Percentiles rank a stretch among this genome's conserved stretches.
These are phyloP conservation scores for Mucor irregularis DNA, from an alignment of 371 early-diverging fungal species.

Conservation along the genomic window DNA sequence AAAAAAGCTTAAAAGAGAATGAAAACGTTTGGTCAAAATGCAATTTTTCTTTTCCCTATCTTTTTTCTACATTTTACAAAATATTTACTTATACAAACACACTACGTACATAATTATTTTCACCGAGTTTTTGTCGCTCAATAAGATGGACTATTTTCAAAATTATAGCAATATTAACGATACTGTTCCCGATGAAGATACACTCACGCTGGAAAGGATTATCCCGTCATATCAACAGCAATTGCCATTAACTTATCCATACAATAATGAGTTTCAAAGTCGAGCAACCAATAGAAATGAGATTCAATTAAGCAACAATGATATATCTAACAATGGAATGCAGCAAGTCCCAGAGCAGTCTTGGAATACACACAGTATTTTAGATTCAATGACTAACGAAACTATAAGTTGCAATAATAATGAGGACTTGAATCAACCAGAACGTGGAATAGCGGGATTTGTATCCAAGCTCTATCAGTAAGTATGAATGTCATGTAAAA, in stretches of 20 bases:
- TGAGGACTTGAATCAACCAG: constrained; percentile 13
- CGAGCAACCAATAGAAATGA: too few species aligned
- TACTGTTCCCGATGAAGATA: too few species aligned
- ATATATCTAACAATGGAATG: neutral
- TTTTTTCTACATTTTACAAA: constrained; percentile 2
- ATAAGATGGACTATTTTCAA: too few species aligned
- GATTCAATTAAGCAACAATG: too few species aligned
- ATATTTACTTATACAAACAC: too few species aligned
- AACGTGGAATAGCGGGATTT: constrained; percentile 42
- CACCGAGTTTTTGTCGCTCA: too few species aligned
- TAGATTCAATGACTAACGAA: neutral
- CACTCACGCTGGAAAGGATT: too few species aligned
- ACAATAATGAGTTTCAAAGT: neutral
- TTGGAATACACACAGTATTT: neutral
- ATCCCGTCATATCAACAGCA: neutral
- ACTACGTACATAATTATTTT: too few species aligned
- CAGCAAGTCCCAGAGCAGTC: too few species aligned
- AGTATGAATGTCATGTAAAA: neutral
- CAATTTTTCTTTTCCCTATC: constrained; percentile 2
- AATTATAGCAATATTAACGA: too few species aligned
- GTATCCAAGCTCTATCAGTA: constrained; percentile 43
- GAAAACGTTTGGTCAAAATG: neutral
- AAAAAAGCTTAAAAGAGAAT: neutral
- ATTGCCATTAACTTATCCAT: neutral
- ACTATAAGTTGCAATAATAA: neutral